Evolutionary conservation across 192 early-diverging fungal genomes (phyloP).

Genomic region (Helicostylum pulchrum): DNA sequence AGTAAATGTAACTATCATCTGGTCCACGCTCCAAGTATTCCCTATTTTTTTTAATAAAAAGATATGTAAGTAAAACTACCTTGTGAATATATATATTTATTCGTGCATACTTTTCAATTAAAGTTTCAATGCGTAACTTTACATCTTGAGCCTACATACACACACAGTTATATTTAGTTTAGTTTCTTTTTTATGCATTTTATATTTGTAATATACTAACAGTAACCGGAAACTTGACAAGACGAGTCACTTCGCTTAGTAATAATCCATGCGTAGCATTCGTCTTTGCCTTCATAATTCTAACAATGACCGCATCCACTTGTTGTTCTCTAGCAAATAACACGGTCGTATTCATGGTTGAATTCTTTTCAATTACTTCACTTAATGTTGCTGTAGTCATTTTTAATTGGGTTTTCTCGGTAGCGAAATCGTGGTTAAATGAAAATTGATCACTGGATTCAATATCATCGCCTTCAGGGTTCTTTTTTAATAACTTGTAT

Average conservation of each 20-base stretch:
- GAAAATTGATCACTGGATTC: constrained; percentile 47
- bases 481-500: constrained; percentile 73
- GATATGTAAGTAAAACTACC: no score
- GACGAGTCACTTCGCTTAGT: constrained; percentile 66
- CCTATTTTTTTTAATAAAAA: constrained; percentile 7
- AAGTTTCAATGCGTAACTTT: constrained; percentile 29
- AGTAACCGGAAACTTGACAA: constrained; percentile 59
- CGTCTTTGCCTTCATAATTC: constrained; percentile 84
- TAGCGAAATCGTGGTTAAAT: constrained; percentile 62
- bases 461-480: constrained; percentile 58
- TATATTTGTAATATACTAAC: constrained; percentile 21
- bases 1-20: constrained; percentile 11
- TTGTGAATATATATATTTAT: background rate
- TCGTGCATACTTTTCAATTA: constrained; percentile 24
- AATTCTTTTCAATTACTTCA: constrained; percentile 66
- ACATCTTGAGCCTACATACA: constrained; percentile 19
- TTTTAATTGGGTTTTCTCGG: constrained; percentile 62
- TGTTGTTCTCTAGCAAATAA: constrained; percentile 70
- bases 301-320: constrained; percentile 80
- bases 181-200: constrained; percentile 71
- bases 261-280: constrained; percentile 64
- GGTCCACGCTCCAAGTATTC: constrained; percentile 28
- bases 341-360: constrained; percentile 68
- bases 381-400: constrained; percentile 68
- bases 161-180: constrained; percentile 18